Conservation (phyloP, 2,329 filamentous ascomycete species). For the Sclerotinia trifoliorum region DNA sequence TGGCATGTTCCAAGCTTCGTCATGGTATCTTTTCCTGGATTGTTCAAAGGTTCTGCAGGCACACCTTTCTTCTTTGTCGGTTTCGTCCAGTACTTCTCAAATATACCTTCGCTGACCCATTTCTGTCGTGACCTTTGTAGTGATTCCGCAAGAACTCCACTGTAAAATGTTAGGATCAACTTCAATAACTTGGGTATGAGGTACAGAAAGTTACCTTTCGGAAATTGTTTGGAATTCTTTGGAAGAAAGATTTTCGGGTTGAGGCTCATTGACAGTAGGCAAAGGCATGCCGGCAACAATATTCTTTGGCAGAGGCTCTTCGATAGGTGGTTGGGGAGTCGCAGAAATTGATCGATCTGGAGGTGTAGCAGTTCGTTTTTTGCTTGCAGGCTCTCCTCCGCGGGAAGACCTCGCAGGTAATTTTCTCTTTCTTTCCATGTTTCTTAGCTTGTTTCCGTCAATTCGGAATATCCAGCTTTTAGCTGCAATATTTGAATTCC, state of each 20-base stretch:
- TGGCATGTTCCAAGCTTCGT: constrained; percentile 69
- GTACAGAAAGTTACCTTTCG: constrained; percentile 56
- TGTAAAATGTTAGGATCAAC: constrained; percentile 40
- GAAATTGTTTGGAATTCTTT: constrained; percentile 72
- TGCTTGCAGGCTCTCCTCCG: constrained; percentile 54
- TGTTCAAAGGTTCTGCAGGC: constrained; percentile 59
- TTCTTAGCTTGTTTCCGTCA: constrained; percentile 17
- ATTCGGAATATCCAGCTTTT: too few relatives aligned
- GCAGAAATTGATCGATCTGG: constrained; percentile 49
- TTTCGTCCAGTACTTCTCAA: constrained; percentile 77
- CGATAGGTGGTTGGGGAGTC: constrained; percentile 39
- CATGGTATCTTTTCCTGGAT: constrained; percentile 70
- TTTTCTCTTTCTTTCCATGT: constrained; percentile 66
- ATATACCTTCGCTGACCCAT: constrained; percentile 71
- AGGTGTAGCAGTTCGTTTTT: constrained; percentile 57
- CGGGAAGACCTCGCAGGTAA: constrained; percentile 61
- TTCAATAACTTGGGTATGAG: background rate
- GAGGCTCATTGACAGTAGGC: constrained; percentile 66
- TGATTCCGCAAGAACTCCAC: constrained; percentile 73
- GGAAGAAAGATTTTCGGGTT: constrained; percentile 59
- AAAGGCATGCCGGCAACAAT: constrained; percentile 65
- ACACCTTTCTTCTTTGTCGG: constrained; percentile 67
- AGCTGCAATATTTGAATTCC: background rate
- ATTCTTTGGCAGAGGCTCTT: constrained; percentile 57
- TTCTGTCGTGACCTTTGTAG: constrained; percentile 69